A percentile compares a stretch with the other conserved stretches of the same genome.
phyloP scores from a whole-genome alignment of 2,329 filamentous ascomycete species.

The Penicillium sp. region DNA sequence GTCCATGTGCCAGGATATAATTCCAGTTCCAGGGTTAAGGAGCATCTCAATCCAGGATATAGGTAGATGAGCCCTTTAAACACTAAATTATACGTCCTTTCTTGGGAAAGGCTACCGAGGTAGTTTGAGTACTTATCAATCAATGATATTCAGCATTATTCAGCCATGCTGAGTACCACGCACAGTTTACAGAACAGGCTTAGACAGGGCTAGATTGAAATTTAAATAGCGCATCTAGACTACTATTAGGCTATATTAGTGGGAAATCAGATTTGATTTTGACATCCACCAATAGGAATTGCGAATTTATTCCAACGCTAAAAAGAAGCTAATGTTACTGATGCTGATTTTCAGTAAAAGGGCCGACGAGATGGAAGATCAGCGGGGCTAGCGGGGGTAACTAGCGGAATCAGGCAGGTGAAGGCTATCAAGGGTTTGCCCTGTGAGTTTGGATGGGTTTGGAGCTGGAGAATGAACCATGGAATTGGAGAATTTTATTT shows the following conservation, averaged over 20 bases:
- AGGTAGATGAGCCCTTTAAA: neutral
- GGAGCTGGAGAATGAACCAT: conserved; percentile 2
- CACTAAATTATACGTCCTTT: too few species aligned
- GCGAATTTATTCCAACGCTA: neutral
- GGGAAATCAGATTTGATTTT: neutral
- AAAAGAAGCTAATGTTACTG: neutral
- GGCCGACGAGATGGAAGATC: conserved; percentile 4
- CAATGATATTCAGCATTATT: neutral
- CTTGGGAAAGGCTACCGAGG: neutral
- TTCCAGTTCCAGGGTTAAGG: neutral
- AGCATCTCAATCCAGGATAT: neutral
- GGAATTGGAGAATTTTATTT: neutral
- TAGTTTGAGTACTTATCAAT: neutral
- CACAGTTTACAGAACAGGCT: neutral
- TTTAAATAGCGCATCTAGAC: neutral
- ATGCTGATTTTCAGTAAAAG: neutral
- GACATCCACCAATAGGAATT: neutral
- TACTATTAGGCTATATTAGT: neutral
- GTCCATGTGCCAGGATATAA: neutral
- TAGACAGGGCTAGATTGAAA: neutral
- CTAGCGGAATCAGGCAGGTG: conserved; percentile 14
- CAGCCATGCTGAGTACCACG: neutral
- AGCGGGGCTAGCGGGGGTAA: neutral
- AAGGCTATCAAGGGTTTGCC: conserved; percentile 3
- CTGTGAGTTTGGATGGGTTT: neutral